Base-by-base conservation (phyloP, 2,329 filamentous ascomycete species). In the Thielaviopsis ethacetica region DNA sequence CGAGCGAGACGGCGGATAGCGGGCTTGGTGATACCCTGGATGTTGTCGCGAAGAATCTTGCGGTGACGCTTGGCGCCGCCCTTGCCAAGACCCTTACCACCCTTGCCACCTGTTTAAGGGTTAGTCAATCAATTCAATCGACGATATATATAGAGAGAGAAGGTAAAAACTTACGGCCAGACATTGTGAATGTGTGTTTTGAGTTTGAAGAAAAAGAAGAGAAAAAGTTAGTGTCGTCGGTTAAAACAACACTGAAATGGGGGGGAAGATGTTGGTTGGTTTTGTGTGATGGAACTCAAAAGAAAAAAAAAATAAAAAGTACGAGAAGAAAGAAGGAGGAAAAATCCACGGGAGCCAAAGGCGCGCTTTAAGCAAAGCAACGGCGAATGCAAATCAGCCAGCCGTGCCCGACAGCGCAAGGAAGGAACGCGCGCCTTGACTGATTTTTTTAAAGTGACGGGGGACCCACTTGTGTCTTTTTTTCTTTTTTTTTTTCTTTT, bases 41-140 rank as follows among this genome's bases (percentile, higher is more conserved):
- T 96, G 87, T 95, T 96, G 86, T 95, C 91, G 77, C 91, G 89
- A 75, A 96, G 83, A 81, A 96, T 96, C 88, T 96, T 96, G 71
- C 91, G 85, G 80, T 96, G 91, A 77, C 91, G 91, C 87, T 96
- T 97, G 77, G 91, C 91, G 75, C 91, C 91, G 66, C 91, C 91
- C 85, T 95, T 95, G 75, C 91, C 91, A 76, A 95, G 89, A 74
- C 90, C 91, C 84, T 95, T 95, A 73, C 91, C 91, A 76, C 90
- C 90, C 79, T 95, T 94, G 74, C 89, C 89, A 74, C 88, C 88
- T 93, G 68, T 53, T 5, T 34, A 57, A 22, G 41, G 34, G 27
- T 54, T 54, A 13, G 5, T 13, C 22, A 60, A 56, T 19, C 22
- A 19, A 34, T 38, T 57, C n/a, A 27, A 10, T 5, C 2, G 27